phyloP scores from a whole-genome alignment of 2,329 filamentous ascomycete genomes.

The Microcyclosporella mali region DNA sequence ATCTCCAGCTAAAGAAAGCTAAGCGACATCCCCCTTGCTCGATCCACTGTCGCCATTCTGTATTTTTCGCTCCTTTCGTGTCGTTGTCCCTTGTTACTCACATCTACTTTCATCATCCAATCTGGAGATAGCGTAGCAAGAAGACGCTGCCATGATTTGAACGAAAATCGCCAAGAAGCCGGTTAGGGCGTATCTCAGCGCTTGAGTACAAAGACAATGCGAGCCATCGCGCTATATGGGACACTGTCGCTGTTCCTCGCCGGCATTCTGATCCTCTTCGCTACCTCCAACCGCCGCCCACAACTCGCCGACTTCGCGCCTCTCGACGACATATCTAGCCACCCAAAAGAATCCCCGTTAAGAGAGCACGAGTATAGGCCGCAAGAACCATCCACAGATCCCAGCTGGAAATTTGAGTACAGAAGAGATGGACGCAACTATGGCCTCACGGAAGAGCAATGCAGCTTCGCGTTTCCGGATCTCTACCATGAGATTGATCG shows the following conservation, averaged over 20 bases:
- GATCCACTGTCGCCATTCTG: too few species aligned
- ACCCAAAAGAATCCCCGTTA: too few species aligned
- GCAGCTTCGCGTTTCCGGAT: conserved; percentile 25
- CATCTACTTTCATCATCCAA: too few species aligned
- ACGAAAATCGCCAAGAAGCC: too few species aligned
- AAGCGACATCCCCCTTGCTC: too few species aligned
- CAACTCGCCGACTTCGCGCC: conserved; percentile 3
- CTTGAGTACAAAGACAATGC: conserved; percentile 11
- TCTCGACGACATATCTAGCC: conserved; percentile 6
- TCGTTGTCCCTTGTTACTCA: too few species aligned
- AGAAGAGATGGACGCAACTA: conserved; percentile 21
- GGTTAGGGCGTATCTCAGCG: too few species aligned
- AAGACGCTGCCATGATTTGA: too few species aligned
- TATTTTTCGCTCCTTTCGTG: too few species aligned
- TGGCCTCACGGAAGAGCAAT: conserved; percentile 26
- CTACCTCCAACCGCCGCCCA: conserved; percentile 6
- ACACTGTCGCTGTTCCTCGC: conserved; percentile 13
- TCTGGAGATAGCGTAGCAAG: too few species aligned
- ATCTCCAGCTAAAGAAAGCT: too few species aligned
- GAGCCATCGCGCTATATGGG: conserved; percentile 14
- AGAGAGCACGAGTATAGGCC: not conserved
- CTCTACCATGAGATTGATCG: conserved; percentile 29
- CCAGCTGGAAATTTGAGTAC: conserved; percentile 15
- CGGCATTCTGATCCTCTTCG: conserved; percentile 13
- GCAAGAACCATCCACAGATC: not conserved